Base-by-base conservation (phyloP, 495 filamentous ascomycete genomes). In the Podospora sp. region DNA sequence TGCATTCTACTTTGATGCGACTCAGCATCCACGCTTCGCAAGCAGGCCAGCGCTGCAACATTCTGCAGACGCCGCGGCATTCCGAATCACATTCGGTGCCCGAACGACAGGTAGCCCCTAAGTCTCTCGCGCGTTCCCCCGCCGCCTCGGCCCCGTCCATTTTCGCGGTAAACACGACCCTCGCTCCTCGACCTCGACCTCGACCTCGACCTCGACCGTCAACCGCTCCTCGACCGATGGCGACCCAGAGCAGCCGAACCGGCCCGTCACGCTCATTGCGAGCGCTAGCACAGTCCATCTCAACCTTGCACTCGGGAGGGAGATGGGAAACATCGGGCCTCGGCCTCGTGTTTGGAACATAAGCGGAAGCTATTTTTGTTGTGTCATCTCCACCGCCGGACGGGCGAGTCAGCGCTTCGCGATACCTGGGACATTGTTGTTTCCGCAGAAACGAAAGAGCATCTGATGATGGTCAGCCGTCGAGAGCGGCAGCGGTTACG, bases 391-490 rank as follows among this genome's bases (percentile, higher is more conserved):
- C 59, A 18, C 50, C 60, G 29, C 29, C 29, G 29, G 26, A 49
- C 59, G 27, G 33, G 25, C 70, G 67, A 72, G 68, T 72, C 67
- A 69, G 69, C 69, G 67, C 69, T 69, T 71, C 63, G 56, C 65
- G 64, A 66, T 55, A 46, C 60, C 35, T 51, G 33, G 29, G 25
- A 18, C 46, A 50, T 49, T 50, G 22, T 40, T 59, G 20, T 35
- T 59, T 62, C 35, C 35, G 53, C 40, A 60, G 63, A 69, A 62
- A 69, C 62, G 62, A 63, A 27, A 62, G 22, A 69, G 53, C 50
- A 65, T 62, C 49, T 65, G 49, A 33, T 62, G 60, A 50, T 35
- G 63, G 52, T 6, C 57, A 1, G 18, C 46, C 25, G 26, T 24
- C 55, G 53, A 52, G n/a, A 33, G n/a, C 26, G 8, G 29, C 36